A percentile compares a stretch with the other conserved stretches of the same genome.
Conservation (phyloP, 116 monocot species). For the Trichopus zeylanicus region DNA sequence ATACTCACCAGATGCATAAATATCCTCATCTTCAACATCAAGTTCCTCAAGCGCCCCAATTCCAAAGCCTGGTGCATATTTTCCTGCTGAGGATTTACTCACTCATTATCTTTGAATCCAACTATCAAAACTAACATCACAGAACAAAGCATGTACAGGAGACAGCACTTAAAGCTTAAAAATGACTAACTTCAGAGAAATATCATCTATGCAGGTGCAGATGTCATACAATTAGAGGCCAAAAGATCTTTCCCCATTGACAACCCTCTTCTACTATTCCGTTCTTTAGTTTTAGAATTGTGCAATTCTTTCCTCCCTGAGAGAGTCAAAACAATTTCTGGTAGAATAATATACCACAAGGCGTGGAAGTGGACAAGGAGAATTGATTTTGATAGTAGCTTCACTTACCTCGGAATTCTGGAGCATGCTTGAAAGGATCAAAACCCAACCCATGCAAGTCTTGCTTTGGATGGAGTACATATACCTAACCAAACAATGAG, state of each 20-base stretch:
- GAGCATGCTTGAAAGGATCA: slow-evolving; percentile 97
- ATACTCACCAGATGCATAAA: slow-evolving; percentile 69
- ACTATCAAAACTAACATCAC: neutral
- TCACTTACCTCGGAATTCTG: slow-evolving; percentile 86
- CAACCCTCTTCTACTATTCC: slow-evolving; percentile 12
- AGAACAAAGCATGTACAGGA: neutral
- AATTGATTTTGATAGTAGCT: neutral
- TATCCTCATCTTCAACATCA: slow-evolving; percentile 95
- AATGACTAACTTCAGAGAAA: neutral
- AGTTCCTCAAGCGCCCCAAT: slow-evolving; percentile 98
- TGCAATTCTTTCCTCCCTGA: slow-evolving; percentile 67
- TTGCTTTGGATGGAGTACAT: slow-evolving; percentile 78
- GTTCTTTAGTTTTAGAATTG: slow-evolving; percentile 26
- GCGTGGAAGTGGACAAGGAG: neutral
- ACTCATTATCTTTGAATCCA: slow-evolving; percentile 10
- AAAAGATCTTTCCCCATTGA: slow-evolving; percentile 32
- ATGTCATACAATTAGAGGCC: slow-evolving; percentile 58
- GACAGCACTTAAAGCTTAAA: neutral
- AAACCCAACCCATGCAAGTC: slow-evolving; percentile 92
- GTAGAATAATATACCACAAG: neutral
- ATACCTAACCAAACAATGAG: slow-evolving; percentile 41
- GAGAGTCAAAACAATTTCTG: slow-evolving; percentile 11
- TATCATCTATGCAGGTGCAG: neutral
- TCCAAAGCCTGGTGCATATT: slow-evolving; percentile 94
- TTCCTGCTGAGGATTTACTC: slow-evolving; percentile 70